phyloP scores from a whole-genome alignment of 2,329 filamentous ascomycete species.

The Botrytis paeoniae region DNA sequence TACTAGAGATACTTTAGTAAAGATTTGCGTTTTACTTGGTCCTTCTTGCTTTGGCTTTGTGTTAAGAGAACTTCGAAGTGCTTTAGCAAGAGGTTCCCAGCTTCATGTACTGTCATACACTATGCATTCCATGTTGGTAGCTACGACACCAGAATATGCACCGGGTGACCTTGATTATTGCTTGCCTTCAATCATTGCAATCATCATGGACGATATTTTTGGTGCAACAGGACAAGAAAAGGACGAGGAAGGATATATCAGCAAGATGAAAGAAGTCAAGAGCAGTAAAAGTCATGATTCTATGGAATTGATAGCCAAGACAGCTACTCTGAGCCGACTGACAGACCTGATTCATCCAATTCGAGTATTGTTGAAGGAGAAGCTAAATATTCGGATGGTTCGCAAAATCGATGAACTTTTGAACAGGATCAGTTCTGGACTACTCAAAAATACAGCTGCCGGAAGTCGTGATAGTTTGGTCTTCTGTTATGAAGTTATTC shows the following conservation, averaged over 20 bases:
- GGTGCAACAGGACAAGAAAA: constrained; percentile 91
- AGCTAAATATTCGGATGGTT: constrained; percentile 76
- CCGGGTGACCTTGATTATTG: constrained; percentile 91
- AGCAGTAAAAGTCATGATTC: constrained; percentile 98
- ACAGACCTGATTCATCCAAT: constrained; percentile 75
- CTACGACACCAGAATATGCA: constrained; percentile 66
- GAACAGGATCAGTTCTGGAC: constrained; percentile 74
- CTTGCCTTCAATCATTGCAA: constrained; percentile 68
- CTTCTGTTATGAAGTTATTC: constrained; percentile 92
- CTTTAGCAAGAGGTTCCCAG: constrained; percentile 83
- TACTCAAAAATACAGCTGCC: constrained; percentile 77
- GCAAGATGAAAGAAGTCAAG: constrained; percentile 95
- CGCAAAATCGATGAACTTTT: constrained; percentile 90
- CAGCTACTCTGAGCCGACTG: constrained; percentile 70
- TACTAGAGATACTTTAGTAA: constrained; percentile 80
- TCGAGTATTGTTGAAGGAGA: constrained; percentile 75
- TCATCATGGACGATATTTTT: constrained; percentile 98
- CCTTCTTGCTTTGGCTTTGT: constrained; percentile 85
- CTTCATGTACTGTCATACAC: constrained; percentile 94
- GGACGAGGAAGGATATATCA: constrained; percentile 92
- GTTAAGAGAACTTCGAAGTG: constrained; percentile 82
- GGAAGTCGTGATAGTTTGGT: constrained; percentile 80
- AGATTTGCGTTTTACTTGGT: constrained; percentile 78
- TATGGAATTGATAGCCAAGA: constrained; percentile 87
- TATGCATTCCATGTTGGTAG: constrained; percentile 83